Conservation (phyloP, 331 rosid genomes). For the Acacia pycnantha region DNA sequence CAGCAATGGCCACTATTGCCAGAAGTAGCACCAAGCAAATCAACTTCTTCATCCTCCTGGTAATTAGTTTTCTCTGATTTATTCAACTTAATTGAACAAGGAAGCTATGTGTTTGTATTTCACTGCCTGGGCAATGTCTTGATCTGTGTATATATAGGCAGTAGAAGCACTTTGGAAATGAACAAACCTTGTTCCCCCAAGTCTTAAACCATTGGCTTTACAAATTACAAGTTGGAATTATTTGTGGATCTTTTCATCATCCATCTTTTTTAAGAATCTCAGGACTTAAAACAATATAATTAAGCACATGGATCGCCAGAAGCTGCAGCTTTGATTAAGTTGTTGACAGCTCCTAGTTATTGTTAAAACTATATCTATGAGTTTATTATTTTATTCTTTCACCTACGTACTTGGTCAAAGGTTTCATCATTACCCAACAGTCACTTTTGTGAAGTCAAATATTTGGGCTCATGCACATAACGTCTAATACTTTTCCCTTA, state of each 20-base stretch:
- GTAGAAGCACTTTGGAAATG: background rate
- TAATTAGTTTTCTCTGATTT: background rate
- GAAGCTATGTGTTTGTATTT: background rate
- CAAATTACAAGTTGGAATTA: no score
- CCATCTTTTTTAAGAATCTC: no score
- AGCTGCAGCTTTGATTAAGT: no score
- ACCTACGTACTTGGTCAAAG: background rate
- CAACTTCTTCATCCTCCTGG: background rate
- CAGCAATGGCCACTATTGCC: background rate
- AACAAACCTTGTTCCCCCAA: background rate
- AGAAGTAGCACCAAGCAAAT: background rate
- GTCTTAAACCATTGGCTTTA: background rate
- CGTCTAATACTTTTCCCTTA: no score
- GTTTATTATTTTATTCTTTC: background rate
- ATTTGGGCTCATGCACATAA: no score
- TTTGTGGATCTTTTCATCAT: no score
- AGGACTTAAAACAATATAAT: no score
- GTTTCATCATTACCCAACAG: background rate
- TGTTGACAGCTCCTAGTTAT: no score
- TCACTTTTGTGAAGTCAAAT: no score
- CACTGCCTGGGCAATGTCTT: background rate
- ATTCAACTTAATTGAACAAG: no score
- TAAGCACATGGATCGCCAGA: no score
- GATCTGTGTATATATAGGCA: background rate
- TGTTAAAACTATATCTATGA: no score